Evolutionary conservation across 2,329 filamentous ascomycete species (phyloP), one percentile per base, ranked within the genome.

Genomic region (Laburnicola sp.): DNA sequence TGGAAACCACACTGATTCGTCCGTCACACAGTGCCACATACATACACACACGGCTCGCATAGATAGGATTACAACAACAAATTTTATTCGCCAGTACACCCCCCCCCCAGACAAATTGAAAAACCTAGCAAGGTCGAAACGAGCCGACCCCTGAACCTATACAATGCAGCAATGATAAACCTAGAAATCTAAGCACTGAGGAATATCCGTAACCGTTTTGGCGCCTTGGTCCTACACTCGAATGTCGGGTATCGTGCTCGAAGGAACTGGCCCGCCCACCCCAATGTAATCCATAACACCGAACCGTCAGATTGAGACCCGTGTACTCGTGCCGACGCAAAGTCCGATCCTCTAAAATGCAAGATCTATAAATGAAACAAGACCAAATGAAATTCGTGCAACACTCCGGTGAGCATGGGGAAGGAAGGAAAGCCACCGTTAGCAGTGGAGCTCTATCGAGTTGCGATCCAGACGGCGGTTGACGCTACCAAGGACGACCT

Each of bases 401-500:
- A 9, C 10, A 25, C 8, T 25, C 16, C 8, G 10, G 27, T 42
- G 6, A 9, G 6, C 39, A 42, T 27, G 6, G 27, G n/a, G 23
- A 16, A 9, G 7, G 25, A 31, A 21, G 6, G 5, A 27, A 6
- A 21, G n/a, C 11, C 46, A 39, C 6, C 9, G 21, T 21, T 4
- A 41, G 16, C 57, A 59, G 52, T 74, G 64, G 31, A 74, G 47
- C 16, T 73, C 71, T 54, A 62, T 67, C 6, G 70, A 70, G 35
- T 58, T 68, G 53, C 74, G 77, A 25, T 91, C 87, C 46, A 88
- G 74, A 51, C 80, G 76, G 63, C 83, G 80, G 59, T 90, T 83
- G 7, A 96, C 88, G 0, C 86, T 83, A 2, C 91, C 92, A 3
- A 96, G 78, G 0, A 96, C 88, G 26, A 62, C 43, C 43, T 45